phyloP scores from a whole-genome alignment of 2,329 filamentous ascomycete species.

The Aspergillus latus region DNA sequence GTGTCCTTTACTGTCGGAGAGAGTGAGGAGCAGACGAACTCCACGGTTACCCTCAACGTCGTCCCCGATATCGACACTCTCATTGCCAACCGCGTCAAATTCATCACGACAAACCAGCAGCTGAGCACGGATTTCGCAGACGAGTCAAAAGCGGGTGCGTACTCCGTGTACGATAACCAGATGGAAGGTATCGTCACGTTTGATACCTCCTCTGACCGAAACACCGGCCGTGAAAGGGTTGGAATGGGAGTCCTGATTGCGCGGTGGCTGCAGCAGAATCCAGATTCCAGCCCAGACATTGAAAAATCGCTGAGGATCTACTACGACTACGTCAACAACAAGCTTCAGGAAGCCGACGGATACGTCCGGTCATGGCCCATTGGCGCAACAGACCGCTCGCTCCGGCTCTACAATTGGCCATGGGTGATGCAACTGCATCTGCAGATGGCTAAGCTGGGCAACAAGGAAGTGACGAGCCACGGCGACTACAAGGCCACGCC shows the following conservation, averaged over 20 bases:
- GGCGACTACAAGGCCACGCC: background rate
- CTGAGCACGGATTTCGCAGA: background rate
- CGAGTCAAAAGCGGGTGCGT: background rate
- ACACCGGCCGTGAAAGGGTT: background rate
- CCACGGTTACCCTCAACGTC: background rate
- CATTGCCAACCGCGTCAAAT: background rate
- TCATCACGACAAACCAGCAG: background rate
- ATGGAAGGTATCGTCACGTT: background rate
- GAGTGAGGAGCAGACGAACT: background rate
- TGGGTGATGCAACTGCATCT: slow-evolving; percentile 3
- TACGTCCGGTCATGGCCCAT: background rate
- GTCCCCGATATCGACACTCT: background rate
- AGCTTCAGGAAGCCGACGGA: background rate
- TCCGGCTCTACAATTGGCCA: background rate
- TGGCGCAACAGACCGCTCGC: background rate
- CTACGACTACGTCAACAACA: background rate
- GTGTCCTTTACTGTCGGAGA: background rate
- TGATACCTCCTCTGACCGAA: background rate
- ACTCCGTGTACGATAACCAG: slow-evolving; percentile 15
- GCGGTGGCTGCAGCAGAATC: background rate
- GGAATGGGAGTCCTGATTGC: background rate
- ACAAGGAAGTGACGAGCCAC: background rate
- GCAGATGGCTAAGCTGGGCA: background rate
- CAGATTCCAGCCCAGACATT: background rate
- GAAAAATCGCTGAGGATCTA: background rate